Conservation (phyloP, 768 basidiomycete species). For the Hirschioporus abietinus region DNA sequence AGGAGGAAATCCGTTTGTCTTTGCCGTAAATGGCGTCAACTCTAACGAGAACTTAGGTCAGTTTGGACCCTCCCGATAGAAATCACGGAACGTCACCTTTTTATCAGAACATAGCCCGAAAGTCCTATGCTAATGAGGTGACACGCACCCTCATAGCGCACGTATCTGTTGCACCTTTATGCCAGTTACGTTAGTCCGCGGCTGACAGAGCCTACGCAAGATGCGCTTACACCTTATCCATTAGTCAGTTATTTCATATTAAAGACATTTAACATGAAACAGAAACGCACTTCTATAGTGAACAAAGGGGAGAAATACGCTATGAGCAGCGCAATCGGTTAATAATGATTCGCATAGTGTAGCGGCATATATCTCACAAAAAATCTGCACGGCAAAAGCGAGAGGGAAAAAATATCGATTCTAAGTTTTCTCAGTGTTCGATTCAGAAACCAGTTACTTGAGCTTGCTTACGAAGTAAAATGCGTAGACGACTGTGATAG, state of each 20-base stretch:
- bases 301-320: slow-evolving; percentile 20
- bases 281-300: slow-evolving; percentile 10
- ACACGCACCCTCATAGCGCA: slow-evolving; percentile 34
- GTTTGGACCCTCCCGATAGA: not conserved
- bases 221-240: not conserved
- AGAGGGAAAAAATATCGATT: slow-evolving; percentile 63
- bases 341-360: not conserved
- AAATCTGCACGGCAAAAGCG: slow-evolving; percentile 53
- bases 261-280: slow-evolving; percentile 5
- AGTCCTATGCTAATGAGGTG: slow-evolving; percentile 48
- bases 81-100: slow-evolving; percentile 41
- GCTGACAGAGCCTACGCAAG: not conserved
- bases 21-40: slow-evolving; percentile 26
- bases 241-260: not conserved
- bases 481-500: not conserved
- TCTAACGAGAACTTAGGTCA: slow-evolving; percentile 7
- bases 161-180: slow-evolving; percentile 21
- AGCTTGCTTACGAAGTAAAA: not conserved
- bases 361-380: slow-evolving; percentile 15
- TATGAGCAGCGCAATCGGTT: not conserved
- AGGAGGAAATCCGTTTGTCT: not conserved
- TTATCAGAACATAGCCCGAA: slow-evolving; percentile 43
- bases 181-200: not conserved
- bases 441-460: not conserved
- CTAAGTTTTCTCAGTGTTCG: slow-evolving; percentile 23